A percentile compares a stretch with the other conserved stretches of the same genome.
These are phyloP conservation scores for Macrocybe gigantea DNA, from an alignment of 768 basidiomycete genomes.

Conservation along the genomic window DNA sequence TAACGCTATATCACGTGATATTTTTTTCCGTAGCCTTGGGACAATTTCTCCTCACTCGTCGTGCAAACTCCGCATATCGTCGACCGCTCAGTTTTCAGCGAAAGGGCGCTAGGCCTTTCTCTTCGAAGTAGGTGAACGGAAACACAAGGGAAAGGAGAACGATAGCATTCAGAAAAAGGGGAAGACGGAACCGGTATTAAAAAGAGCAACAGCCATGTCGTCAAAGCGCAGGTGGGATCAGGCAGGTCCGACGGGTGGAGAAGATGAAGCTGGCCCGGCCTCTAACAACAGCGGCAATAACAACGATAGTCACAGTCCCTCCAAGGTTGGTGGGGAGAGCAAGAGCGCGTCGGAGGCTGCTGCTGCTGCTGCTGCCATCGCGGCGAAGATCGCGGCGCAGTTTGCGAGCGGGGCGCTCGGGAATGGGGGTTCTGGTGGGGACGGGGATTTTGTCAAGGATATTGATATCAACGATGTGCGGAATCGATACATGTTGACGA, in stretches of 20 bases:
- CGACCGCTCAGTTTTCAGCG: no score
- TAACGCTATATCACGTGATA: no score
- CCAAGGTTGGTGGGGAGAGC: constrained; percentile 33
- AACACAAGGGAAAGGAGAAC: no score
- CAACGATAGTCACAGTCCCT: neutral
- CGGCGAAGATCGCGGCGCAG: constrained; percentile 92
- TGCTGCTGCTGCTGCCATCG: constrained; percentile 72
- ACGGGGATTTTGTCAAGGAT: constrained; percentile 80
- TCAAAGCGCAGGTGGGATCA: constrained; percentile 84
- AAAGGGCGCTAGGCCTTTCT: no score
- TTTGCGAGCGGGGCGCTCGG: constrained; percentile 46
- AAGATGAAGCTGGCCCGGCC: constrained; percentile 25
- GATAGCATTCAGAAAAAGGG: no score
- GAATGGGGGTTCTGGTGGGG: constrained; percentile 37
- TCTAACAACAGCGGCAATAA: constrained; percentile 32
- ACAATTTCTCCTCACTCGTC: no score
- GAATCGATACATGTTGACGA: constrained; percentile 92
- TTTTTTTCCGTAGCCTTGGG: no score
- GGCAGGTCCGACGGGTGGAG: constrained; percentile 38
- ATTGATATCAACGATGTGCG: constrained; percentile 97
- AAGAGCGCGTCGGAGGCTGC: constrained; percentile 68
- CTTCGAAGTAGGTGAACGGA: no score
- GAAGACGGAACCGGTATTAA: no score
- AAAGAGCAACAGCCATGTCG: constrained; percentile 35
- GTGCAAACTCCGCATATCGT: no score